A percentile compares a stretch with the other conserved stretches of the same genome.
Evolutionary conservation across 2,329 filamentous ascomycete species (phyloP).

Genomic region (Fusarium dlaminii): DNA sequence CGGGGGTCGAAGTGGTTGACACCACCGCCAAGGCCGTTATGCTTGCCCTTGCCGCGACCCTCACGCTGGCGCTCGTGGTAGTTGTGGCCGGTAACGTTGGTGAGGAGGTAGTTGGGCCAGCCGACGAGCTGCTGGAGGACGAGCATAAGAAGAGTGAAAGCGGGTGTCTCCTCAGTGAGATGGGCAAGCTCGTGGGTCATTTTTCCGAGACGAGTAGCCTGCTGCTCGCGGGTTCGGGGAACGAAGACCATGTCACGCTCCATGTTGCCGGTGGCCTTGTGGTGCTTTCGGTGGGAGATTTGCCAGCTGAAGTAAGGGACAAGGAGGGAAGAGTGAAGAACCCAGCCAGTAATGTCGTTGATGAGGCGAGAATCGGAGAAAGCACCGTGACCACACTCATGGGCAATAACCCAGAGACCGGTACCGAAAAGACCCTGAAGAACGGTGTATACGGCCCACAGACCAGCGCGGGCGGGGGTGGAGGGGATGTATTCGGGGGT

Average conservation of each 20-base stretch:
- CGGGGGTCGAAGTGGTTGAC: constrained; percentile 95
- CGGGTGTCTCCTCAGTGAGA: constrained; percentile 93
- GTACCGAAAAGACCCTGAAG: constrained; percentile 93
- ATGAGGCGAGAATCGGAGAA: constrained; percentile 92
- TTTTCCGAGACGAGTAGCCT: constrained; percentile 78
- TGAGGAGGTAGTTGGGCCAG: constrained; percentile 91
- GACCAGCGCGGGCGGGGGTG: constrained; percentile 69
- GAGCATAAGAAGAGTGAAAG: constrained; percentile 78
- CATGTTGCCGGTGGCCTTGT: constrained; percentile 98
- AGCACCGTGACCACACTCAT: constrained; percentile 97
- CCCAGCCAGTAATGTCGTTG: constrained; percentile 93
- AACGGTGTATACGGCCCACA: constrained; percentile 75
- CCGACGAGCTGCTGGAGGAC: constrained; percentile 88
- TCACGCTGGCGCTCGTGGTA: constrained; percentile 90
- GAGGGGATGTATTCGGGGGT: constrained; percentile 85
- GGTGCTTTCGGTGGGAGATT: constrained; percentile 98
- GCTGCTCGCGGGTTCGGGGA: constrained; percentile 88
- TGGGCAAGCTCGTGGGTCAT: constrained; percentile 85
- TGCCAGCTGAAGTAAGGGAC: constrained; percentile 99
- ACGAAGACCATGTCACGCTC: constrained; percentile 99
- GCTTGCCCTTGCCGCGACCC: constrained; percentile 92
- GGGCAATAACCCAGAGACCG: constrained; percentile 94
- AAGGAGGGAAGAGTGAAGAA: constrained; percentile 86
- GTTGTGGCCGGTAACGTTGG: constrained; percentile 97
- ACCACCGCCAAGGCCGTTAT: constrained; percentile 79